Evolutionary conservation across 768 basidiomycete species (phyloP).

Genomic region (Collybia sordida): DNA sequence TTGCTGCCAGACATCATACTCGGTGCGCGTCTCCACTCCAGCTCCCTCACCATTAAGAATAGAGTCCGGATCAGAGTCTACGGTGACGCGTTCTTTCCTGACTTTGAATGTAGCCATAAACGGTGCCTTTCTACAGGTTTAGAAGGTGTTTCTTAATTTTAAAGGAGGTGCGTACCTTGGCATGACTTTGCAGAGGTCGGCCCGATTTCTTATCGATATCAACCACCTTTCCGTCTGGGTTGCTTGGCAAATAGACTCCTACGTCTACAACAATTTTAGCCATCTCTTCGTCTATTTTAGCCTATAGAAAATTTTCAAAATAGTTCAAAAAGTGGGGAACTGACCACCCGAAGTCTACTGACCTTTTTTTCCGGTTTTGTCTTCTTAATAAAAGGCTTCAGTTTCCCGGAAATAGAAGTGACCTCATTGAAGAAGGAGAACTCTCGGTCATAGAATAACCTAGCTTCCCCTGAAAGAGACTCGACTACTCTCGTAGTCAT

Average conservation of each 20-base stretch:
- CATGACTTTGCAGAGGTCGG: constrained; percentile 93
- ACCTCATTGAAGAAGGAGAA: constrained; percentile 96
- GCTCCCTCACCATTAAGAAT: constrained; percentile 63
- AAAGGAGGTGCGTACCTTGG: constrained; percentile 60
- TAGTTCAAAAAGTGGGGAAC: constrained; percentile 7
- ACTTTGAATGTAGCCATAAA: constrained; percentile 99
- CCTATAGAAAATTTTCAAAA: too few species aligned
- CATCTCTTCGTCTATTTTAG: constrained; percentile 99
- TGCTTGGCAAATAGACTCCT: constrained; percentile 97
- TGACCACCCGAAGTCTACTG: not conserved
- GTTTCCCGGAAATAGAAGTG: constrained; percentile 96
- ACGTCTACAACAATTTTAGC: constrained; percentile 88
- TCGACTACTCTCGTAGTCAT: constrained; percentile 81
- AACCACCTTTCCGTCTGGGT: constrained; percentile 95
- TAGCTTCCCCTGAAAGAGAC: constrained; percentile 86
- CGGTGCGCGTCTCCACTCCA: constrained; percentile 53
- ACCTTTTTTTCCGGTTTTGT: constrained; percentile 97
- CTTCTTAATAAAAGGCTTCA: constrained; percentile 95
- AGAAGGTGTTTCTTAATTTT: not conserved
- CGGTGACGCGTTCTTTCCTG: constrained; percentile 73
- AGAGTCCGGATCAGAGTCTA: constrained; percentile 72
- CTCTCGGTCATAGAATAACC: constrained; percentile 89
- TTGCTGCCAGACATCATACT: constrained; percentile 93
- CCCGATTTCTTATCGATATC: constrained; percentile 98
- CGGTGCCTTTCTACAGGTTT: constrained; percentile 66